phyloP scores from a whole-genome alignment of 2,329 filamentous ascomycete species.

The Berkeleyomyces basicola region DNA sequence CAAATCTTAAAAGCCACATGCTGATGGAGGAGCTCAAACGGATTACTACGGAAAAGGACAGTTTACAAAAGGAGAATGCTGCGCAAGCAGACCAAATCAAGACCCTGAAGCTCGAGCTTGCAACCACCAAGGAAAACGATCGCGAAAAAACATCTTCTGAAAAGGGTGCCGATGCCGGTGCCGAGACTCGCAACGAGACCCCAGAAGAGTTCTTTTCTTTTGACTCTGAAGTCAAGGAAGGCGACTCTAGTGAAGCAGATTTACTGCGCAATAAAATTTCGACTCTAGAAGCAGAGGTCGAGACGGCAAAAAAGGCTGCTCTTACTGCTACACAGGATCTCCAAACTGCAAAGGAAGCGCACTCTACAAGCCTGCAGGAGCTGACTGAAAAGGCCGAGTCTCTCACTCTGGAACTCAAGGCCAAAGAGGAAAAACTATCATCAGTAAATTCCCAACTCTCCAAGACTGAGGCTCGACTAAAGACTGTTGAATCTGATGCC shows the following conservation, averaged over 20 bases:
- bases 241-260: slow-evolving; percentile 53
- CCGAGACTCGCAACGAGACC: slow-evolving; percentile 20
- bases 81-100: slow-evolving; percentile 19
- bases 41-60: slow-evolving; percentile 66
- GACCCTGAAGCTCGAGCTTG: slow-evolving; percentile 35
- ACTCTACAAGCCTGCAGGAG: slow-evolving; percentile 25
- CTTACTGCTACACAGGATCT: slow-evolving; percentile 49
- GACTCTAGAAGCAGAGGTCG: slow-evolving; percentile 52
- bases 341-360: slow-evolving; percentile 48
- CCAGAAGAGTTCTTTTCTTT: slow-evolving; percentile 68
- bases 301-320: slow-evolving; percentile 53
- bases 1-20: slow-evolving; percentile 79
- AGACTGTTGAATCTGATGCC: slow-evolving; percentile 8
- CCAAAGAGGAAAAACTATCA: slow-evolving; percentile 15
- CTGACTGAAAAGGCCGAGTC: slow-evolving; percentile 25
- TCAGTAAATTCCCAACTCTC: not conserved
- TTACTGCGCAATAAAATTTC: slow-evolving; percentile 53
- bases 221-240: slow-evolving; percentile 68
- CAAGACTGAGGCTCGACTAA: slow-evolving; percentile 15
- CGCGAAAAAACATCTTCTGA: not conserved
- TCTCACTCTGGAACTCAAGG: slow-evolving; percentile 29
- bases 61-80: slow-evolving; percentile 60
- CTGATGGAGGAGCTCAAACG: slow-evolving; percentile 85
- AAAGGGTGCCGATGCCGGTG: slow-evolving; percentile 18
- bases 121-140: slow-evolving; percentile 19